Conservation (phyloP, 352 stramenopile genomes). For the Globisporangium middletonii region DNA sequence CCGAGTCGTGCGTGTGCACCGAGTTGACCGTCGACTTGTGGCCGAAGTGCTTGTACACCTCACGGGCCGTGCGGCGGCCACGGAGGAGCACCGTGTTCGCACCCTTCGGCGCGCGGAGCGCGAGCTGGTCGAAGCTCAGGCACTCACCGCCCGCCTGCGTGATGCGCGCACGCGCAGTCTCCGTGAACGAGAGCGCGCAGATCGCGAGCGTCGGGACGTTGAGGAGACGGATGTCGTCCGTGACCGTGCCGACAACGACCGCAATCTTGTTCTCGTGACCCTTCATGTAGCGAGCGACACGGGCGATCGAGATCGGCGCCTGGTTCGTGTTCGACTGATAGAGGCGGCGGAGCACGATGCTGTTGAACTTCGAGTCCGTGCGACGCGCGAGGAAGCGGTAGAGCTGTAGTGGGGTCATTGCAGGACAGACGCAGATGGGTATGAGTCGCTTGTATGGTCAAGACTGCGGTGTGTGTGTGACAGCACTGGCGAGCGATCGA, state of each 20-base stretch:
- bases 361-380: constrained; percentile 98
- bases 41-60: constrained; percentile 98
- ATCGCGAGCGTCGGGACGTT: constrained; percentile 96
- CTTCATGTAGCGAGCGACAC: constrained; percentile 97
- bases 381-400: constrained; percentile 97
- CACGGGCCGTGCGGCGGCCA: constrained; percentile 95
- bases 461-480: too few relatives aligned
- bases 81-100: constrained; percentile 98
- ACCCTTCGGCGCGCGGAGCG: constrained; percentile 95
- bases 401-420: constrained; percentile 29
- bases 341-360: constrained; percentile 97
- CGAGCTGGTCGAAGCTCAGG: constrained; percentile 99
- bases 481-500: background rate
- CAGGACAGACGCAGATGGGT: background rate
- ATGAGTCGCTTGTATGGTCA: background rate
- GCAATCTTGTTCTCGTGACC: constrained; percentile 98
- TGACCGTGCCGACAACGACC: constrained; percentile 98
- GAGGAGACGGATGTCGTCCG: constrained; percentile 97
- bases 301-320: constrained; percentile 94
- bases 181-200: constrained; percentile 97
- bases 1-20: constrained; percentile 96
- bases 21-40: constrained; percentile 96
- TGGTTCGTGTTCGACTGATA: constrained; percentile 99
- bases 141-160: constrained; percentile 97
- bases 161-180: constrained; percentile 96